Conservation (phyloP, 176 grass and related monocot genomes). For the Pontederia crassipes region DNA sequence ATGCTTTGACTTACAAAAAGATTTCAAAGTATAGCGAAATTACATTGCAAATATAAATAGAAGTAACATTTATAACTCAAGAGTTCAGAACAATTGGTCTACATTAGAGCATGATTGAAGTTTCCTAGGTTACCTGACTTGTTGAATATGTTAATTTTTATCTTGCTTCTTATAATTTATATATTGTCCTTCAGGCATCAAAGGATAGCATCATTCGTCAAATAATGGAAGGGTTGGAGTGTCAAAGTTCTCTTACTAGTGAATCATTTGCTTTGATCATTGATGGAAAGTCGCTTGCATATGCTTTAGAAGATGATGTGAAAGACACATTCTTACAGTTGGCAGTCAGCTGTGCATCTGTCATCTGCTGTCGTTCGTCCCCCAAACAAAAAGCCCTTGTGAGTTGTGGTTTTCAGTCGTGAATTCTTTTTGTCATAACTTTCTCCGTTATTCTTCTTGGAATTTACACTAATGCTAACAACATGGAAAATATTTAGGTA, state of each 20-base stretch:
- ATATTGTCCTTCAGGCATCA: too few species aligned
- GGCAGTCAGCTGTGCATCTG: slow-evolving; percentile 44
- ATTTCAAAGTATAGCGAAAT: too few species aligned
- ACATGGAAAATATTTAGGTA: slow-evolving; percentile 27
- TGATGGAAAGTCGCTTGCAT: slow-evolving; percentile 63
- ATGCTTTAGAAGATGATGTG: slow-evolving; percentile 39
- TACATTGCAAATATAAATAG: too few species aligned
- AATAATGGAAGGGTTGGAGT: slow-evolving; percentile 46
- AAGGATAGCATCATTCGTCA: slow-evolving; percentile 10
- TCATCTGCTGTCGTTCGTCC: slow-evolving; percentile 82
- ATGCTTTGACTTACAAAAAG: too few species aligned
- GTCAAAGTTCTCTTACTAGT: slow-evolving; percentile 20
- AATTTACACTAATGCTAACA: neutral
- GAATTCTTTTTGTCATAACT: neutral
- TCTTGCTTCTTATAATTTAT: too few species aligned
- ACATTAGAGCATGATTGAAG: too few species aligned
- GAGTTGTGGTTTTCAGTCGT: slow-evolving; percentile 13
- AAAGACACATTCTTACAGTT: slow-evolving; percentile 50
- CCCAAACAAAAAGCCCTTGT: slow-evolving; percentile 91
- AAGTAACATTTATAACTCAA: too few species aligned
- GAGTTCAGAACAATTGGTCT: too few species aligned
- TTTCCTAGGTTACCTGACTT: too few species aligned
- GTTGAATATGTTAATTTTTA: too few species aligned
- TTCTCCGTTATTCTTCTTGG: neutral
- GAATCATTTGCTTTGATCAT: slow-evolving; percentile 69